Base-by-base conservation (phyloP, 352 stramenopile species). In the Phytopythium ostracodes region DNA sequence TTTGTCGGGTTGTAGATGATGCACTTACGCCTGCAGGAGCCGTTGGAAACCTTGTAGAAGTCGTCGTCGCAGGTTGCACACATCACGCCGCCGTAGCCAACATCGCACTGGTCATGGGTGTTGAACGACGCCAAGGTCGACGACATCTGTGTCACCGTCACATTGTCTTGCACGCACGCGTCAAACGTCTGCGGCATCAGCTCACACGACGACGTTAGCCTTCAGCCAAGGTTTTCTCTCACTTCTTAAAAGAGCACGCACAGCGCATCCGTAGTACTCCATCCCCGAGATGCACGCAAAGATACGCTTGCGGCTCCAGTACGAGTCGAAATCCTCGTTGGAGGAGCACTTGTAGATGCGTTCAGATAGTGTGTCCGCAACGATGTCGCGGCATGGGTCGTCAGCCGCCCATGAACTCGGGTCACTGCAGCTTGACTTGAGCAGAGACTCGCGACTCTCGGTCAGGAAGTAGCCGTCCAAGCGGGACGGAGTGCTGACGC, bases 181-280 rank as follows among this genome's bases (percentile, higher is more conserved):
- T 60, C 31, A 27, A 70, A 59, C 7, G 65, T 79, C 71, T 82
- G 25, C 15, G 59, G 5, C 25, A 27, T 15, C 36, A 17, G 20
- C 31, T 52, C 24, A 25, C 24, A 31, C 24, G 24, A 27, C 11
- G 14, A 15, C 11, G 47, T 54, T 42, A 56, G 33, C 12, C 7
- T 42, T 22, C 50, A 35, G 11, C 47, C 46, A 53, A 0, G 29
- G 7, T 7, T 33, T 8, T 7, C 29, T 7, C 29, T 33, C 29
- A 33, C 29, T 33, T 33, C 3, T 33, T 7, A 33, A 3, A 8
- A 33, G 29, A 3, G 29, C 3, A 33, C 77, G 61, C 77, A 91
- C 81, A 56, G 85, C 73, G 46, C 83, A 92, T 0, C 56, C 18
- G 40, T 90, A 92, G 31, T 83, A 89, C 59, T 89, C 80, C 20